Conservation (phyloP, 495 filamentous ascomycete genomes). For the Lepidopterella palustris region DNA sequence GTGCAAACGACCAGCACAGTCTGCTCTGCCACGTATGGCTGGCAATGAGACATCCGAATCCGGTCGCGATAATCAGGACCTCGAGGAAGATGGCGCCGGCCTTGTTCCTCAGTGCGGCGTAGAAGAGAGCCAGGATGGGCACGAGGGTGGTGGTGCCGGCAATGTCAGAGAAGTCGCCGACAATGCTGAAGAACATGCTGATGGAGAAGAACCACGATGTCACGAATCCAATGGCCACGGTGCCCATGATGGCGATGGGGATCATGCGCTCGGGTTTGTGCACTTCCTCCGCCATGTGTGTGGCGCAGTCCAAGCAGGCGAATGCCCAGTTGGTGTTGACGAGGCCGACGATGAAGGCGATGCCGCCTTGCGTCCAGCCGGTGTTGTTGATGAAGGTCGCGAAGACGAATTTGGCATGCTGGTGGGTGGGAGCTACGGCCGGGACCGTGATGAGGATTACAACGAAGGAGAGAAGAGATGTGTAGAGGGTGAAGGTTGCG, state of each 20-base stretch:
- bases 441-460: slow-evolving; percentile 52
- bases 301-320: slow-evolving; percentile 53
- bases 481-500: slow-evolving; percentile 46
- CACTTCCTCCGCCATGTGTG: slow-evolving; percentile 60
- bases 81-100: slow-evolving; percentile 52
- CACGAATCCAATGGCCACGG: slow-evolving; percentile 52
- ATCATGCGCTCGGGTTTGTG: slow-evolving; percentile 43
- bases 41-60: slow-evolving; percentile 50
- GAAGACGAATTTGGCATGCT: slow-evolving; percentile 54
- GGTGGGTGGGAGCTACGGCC: slow-evolving; percentile 48
- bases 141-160: slow-evolving; percentile 46
- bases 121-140: slow-evolving; percentile 53
- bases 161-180: slow-evolving; percentile 43
- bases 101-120: slow-evolving; percentile 45
- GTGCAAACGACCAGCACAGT: slow-evolving; percentile 55
- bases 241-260: slow-evolving; percentile 53
- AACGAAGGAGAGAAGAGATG: slow-evolving; percentile 49
- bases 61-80: slow-evolving; percentile 49
- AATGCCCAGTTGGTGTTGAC: slow-evolving; percentile 59
- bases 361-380: slow-evolving; percentile 52
- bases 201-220: slow-evolving; percentile 53
- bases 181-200: slow-evolving; percentile 54
- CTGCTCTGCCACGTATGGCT: slow-evolving; percentile 54
- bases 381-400: slow-evolving; percentile 56
- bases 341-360: slow-evolving; percentile 60